Evolutionary conservation across 306 rosid species (phyloP).

Genomic region (Nissolia schottii): DNA sequence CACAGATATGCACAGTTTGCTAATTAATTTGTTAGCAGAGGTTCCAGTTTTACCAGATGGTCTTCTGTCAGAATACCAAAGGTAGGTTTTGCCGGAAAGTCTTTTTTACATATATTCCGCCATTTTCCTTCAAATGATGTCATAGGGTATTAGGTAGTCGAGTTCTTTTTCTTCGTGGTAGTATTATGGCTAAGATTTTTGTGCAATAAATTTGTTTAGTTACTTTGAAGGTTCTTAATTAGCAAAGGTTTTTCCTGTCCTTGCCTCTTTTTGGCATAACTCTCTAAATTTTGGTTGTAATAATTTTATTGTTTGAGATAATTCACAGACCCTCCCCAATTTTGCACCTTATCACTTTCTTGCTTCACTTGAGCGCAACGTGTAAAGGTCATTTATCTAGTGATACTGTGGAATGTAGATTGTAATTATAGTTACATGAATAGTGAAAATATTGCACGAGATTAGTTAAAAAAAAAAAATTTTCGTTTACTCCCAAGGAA

Average conservation of each 20-base stretch:
- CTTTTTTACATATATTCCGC: constrained; percentile 7
- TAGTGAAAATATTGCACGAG: neutral
- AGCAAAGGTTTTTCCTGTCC: neutral
- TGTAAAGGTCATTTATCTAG: neutral
- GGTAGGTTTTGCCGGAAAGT: constrained; percentile 48
- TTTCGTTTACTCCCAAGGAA: neutral
- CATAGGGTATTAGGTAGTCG: constrained; percentile 38
- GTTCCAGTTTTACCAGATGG: constrained; percentile 56
- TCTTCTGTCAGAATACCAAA: constrained; percentile 54
- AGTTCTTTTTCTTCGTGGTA: constrained; percentile 17
- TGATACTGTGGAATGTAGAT: neutral
- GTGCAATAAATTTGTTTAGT: constrained; percentile 31
- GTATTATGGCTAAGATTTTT: constrained; percentile 16
- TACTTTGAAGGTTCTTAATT: neutral
- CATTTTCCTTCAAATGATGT: constrained; percentile 24
- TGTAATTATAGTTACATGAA: neutral
- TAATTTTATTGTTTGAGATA: neutral
- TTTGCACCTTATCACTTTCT: neutral
- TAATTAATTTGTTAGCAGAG: constrained; percentile 47
- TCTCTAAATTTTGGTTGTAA: constrained; percentile 19
- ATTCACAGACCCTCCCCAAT: neutral
- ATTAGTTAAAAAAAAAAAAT: neutral
- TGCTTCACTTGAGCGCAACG: neutral
- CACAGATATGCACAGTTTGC: constrained; percentile 54
- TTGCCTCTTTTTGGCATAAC: constrained; percentile 1